Base-by-base conservation (phyloP, 2,329 filamentous ascomycete species). In the Fusarium sp. region DNA sequence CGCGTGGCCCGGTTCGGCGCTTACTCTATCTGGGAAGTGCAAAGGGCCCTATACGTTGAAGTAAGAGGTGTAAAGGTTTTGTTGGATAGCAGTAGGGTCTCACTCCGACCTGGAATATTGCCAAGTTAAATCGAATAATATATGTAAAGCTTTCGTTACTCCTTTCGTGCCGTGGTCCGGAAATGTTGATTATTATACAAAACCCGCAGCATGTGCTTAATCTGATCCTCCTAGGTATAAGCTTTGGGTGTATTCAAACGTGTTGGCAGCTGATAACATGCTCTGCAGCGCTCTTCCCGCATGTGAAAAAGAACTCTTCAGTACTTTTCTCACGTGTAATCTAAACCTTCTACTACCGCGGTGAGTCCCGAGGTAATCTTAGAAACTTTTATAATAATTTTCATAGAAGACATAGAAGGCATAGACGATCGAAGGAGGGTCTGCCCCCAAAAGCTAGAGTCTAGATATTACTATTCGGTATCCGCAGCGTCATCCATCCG, bases 111-210 rank as follows among this genome's bases (percentile, higher is more conserved):
- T 24, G 1, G n/a, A 2, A 24, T 17, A 39, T 5, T 18, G 10
- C n/a, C 41, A 42, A 42, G 14, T 1, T 42, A 9, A n/a, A n/a
- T 17, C 14, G 3, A 42, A 42, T 24, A 0, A 11, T 44, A 12
- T 10, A 24, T 44, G 6, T 5, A 5, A n/a, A 44, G n/a, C n/a
- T 18, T 17, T 15, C 15, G n/a, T 15, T 17, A 17, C 41, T 11
- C 10, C 22, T 24, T 6, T 11, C n/a, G 17, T 17, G 10, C n/a
- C 10, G 2, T 24, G 10, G 15, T 18, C 1, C 15, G 5, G 1
- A 18, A 18, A 24, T 12, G 10, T 5, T 5, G 12, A 18, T 15
- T 44, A 5, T 2, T 5, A 8, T 17, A 24, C 8, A 7, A 18
- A 24, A 8, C 15, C 11, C 10, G 15, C 4, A 24, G 41, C 41